Evolutionary conservation across 2,329 filamentous ascomycete species (phyloP).

Genomic region (Ascochyta viciae-villosae): DNA sequence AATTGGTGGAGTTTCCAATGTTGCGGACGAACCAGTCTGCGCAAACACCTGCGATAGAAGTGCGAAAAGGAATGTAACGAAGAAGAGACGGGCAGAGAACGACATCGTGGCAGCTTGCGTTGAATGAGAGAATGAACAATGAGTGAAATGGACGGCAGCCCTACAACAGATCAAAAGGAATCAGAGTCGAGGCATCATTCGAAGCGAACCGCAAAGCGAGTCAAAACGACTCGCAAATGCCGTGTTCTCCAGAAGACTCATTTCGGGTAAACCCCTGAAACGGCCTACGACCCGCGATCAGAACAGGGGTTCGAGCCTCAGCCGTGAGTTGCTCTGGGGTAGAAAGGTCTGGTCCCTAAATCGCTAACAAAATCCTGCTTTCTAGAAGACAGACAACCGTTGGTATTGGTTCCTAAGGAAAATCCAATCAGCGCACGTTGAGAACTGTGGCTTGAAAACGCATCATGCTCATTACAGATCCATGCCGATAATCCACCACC

Average conservation of each 20-base stretch:
- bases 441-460: slow-evolving; percentile 13
- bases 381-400: slow-evolving; percentile 17
- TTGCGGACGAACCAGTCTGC: slow-evolving; percentile 33
- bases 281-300: slow-evolving; percentile 26
- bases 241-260: slow-evolving; percentile 36
- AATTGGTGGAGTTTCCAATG: slow-evolving; percentile 37
- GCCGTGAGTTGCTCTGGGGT: slow-evolving; percentile 22
- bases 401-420: slow-evolving; percentile 23
- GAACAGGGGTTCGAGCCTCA: slow-evolving; percentile 31
- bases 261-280: slow-evolving; percentile 46
- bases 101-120: slow-evolving; percentile 38
- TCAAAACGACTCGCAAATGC: slow-evolving; percentile 26
- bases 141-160: slow-evolving; percentile 1
- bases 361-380: slow-evolving; percentile 35
- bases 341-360: slow-evolving; percentile 23
- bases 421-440: slow-evolving; percentile 39
- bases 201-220: slow-evolving; percentile 20
- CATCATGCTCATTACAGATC: slow-evolving; percentile 32
- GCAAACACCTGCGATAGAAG: slow-evolving; percentile 38
- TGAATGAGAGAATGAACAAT: slow-evolving; percentile 17
- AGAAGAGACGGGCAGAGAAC: slow-evolving; percentile 44
- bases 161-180: slow-evolving; percentile 9
- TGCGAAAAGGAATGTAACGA: slow-evolving; percentile 37
- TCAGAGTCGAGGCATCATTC: slow-evolving; percentile 24
- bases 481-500: slow-evolving; percentile 30